Evolutionary conservation across 495 filamentous ascomycete genomes (phyloP).

Genomic region (Xylaria palmicola): DNA sequence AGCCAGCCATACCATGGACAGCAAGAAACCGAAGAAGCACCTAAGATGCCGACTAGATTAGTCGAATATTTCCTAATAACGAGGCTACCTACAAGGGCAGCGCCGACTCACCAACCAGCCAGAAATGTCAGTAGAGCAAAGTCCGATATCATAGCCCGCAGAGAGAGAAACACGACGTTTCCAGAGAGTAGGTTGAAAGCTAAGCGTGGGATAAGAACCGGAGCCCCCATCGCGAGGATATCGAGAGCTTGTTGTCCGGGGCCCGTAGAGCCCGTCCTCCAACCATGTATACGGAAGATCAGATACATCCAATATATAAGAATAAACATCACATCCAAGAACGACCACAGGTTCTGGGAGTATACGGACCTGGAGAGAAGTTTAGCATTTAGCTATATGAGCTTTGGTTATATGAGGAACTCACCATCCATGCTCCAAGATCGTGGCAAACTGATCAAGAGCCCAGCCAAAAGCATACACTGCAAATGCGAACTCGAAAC

Average conservation of each 20-base stretch:
- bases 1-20: constrained; percentile 68
- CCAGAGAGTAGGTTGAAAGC: constrained; percentile 74
- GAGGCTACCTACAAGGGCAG: not conserved
- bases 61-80: not conserved
- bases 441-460: constrained; percentile 68
- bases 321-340: constrained; percentile 68
- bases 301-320: constrained; percentile 62
- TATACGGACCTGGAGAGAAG: constrained; percentile 60
- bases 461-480: constrained; percentile 70
- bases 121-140: constrained; percentile 64
- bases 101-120: constrained; percentile 53
- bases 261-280: constrained; percentile 33
- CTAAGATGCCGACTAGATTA: constrained; percentile 14
- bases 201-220: constrained; percentile 67
- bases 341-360: constrained; percentile 77
- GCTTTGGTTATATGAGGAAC: not conserved
- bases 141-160: constrained; percentile 73
- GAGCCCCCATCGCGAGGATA: constrained; percentile 66
- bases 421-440: constrained; percentile 68
- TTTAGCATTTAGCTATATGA: not conserved
- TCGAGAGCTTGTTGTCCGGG: constrained; percentile 60
- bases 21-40: constrained; percentile 69
- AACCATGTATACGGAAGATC: constrained; percentile 57
- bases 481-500: constrained; percentile 58
- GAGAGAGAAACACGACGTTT: constrained; percentile 69